These are phyloP conservation scores for Emericellopsis terricola DNA, from an alignment of 495 filamentous ascomycete species.

Conservation along the genomic window DNA sequence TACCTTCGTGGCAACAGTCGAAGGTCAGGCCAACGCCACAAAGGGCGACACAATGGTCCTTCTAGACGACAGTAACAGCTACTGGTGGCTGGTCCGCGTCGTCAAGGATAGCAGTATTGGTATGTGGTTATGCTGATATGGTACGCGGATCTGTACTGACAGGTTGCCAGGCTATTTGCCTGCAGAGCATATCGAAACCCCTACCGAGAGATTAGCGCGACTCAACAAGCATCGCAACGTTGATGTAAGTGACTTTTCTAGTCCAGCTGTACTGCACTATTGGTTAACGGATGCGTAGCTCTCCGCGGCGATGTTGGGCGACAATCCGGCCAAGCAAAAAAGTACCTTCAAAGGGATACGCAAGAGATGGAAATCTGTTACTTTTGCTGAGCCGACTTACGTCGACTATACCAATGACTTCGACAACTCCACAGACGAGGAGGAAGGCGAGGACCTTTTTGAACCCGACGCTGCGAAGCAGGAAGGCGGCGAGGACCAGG, in stretches of 20 bases:
- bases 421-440: conserved; percentile 79
- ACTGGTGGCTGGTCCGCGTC: conserved; percentile 97
- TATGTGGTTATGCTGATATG: conserved; percentile 20
- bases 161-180: conserved; percentile 63
- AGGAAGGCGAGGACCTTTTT: conserved; percentile 34
- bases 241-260: conserved; percentile 43
- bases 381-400: conserved; percentile 73
- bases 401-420: conserved; percentile 83
- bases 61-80: conserved; percentile 97
- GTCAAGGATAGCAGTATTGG: conserved; percentile 96
- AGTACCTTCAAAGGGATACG: conserved; percentile 84
- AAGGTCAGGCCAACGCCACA: conserved; percentile 93
- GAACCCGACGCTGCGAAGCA: conserved; percentile 11
- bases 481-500: conserved; percentile 20
- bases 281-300: conserved; percentile 34
- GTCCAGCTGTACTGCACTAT: background rate
- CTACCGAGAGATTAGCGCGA: conserved; percentile 80
- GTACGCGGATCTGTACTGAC: conserved; percentile 7
- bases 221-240: conserved; percentile 97
- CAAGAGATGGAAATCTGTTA: conserved; percentile 74
- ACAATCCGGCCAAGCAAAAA: conserved; percentile 74
- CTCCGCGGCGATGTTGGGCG: conserved; percentile 84
- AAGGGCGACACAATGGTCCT: conserved; percentile 99
- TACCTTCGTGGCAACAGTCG: conserved; percentile 92
- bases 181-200: conserved; percentile 97